Evolutionary conservation across 2,329 filamentous ascomycete genomes (phyloP).

Genomic region (Atkinsonella texensis): DNA sequence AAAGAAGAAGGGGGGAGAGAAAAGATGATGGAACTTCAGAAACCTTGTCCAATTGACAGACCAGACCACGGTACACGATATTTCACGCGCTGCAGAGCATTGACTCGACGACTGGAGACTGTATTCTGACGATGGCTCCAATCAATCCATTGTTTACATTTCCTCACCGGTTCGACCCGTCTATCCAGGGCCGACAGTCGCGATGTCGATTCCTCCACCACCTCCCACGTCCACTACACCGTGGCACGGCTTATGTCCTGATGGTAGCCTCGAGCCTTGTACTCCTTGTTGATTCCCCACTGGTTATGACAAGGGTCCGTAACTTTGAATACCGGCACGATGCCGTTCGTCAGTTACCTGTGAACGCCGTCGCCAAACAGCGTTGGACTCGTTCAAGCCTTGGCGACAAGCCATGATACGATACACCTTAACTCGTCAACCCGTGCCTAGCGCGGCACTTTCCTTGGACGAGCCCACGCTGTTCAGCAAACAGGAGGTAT

Average conservation of each 20-base stretch:
- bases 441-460: too few relatives aligned
- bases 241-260: background rate
- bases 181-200: background rate
- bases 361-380: background rate
- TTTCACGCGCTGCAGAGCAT: background rate
- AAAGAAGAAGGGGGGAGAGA: background rate
- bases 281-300: background rate
- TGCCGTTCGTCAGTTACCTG: background rate
- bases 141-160: background rate
- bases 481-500: background rate
- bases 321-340: background rate
- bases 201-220: background rate
- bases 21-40: background rate
- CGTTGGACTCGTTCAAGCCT: too few relatives aligned
- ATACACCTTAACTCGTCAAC: too few relatives aligned
- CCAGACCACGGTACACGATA: background rate
- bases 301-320: background rate
- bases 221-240: background rate
- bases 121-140: background rate
- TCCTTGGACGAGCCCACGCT: too few relatives aligned
- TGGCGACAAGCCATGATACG: too few relatives aligned
- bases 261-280: background rate
- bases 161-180: slow-evolving; percentile 1
- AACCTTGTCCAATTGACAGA: background rate
- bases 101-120: background rate